These are phyloP conservation scores for Salvia sclarea DNA, from an alignment of 305 asterid species.

Conservation along the genomic window DNA sequence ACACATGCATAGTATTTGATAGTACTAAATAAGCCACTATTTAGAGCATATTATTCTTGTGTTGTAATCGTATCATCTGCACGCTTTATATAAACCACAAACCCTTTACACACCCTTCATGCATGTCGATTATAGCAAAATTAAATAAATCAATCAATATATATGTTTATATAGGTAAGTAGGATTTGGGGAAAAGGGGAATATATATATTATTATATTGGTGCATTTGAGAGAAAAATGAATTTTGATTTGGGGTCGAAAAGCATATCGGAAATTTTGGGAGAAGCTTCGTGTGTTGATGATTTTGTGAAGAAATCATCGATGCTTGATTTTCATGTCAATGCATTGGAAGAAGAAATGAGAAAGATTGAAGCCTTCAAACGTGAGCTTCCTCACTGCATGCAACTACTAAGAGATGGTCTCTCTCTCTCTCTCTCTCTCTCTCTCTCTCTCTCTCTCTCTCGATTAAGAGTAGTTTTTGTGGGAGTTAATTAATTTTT, in stretches of 20 bases:
- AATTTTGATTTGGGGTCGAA: constrained; percentile 37
- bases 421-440: constrained; percentile 13
- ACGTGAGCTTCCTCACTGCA: constrained; percentile 62
- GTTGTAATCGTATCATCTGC: constrained; percentile 3
- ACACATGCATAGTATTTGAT: neutral
- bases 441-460: neutral
- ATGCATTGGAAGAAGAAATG: constrained; percentile 53
- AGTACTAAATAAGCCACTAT: neutral
- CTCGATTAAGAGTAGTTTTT: neutral
- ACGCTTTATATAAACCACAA: constrained; percentile 32
- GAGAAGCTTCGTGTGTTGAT: constrained; percentile 39
- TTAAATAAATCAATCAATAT: no score
- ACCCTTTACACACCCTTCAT: constrained; percentile 27
- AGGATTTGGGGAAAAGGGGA: neutral
- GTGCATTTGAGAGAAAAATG: constrained; percentile 35
- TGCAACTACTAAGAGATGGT: constrained; percentile 60
- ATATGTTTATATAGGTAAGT: neutral
- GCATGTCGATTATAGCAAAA: no score
- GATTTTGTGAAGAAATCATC: constrained; percentile 41
- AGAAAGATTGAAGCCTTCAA: constrained; percentile 53
- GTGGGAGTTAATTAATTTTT: neutral
- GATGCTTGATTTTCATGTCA: constrained; percentile 40
- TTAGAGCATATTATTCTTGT: neutral
- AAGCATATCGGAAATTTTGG: constrained; percentile 41
- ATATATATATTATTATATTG: no score